Evolutionary conservation across 1,284 basidiomycete genomes (phyloP), one percentile per base, ranked within the genome.

Genomic region (Naganishia liquefaciens): DNA sequence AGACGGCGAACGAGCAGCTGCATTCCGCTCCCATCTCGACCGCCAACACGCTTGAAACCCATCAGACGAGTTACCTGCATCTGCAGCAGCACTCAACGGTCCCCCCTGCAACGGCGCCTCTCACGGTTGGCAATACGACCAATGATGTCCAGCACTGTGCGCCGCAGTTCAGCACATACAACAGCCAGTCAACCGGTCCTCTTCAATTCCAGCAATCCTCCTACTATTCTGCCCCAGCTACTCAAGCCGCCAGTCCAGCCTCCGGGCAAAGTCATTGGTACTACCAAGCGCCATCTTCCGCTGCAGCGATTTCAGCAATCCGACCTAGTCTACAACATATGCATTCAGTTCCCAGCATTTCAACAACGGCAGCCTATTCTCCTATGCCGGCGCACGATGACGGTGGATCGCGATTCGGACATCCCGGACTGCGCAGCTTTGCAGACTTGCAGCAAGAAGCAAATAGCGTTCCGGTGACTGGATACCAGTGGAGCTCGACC

Each of bases 81-180:
- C 37, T 50, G 9, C 39, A 39, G 9, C 39, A 39, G 11, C 57
- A 49, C 4, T 39, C 57, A 5, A 25, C 46, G 17, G 37, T 42
- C n/a, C 57, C 57, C 10, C 57, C 57, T 11, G 46, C 27, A 2
- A 60, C 57, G 7, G 57, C 57, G n/a, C 57, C 57, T 6, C 57
- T 50, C n/a, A 60, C 46, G 11, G n/a, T 60, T n/a, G 15, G 43
- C 17, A 21, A 30, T 37, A 17, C 27, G 3, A 13, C 28, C 5
- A 15, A 60, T 37, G 21, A 11, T 5, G n/a, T 13, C 5, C 43
- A 28, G 21, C 19, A n/a, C 19, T n/a, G 10, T 33, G 25, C 13
- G 3, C 46, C 39, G 37, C 43, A 15, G 37, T 40, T 27, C 46
- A 46, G 21, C 11, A 13, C 46, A 49, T 60, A 33, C 46, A 58